Base-by-base conservation (phyloP, 768 basidiomycete genomes). In the Pleurotus tuber-regium region DNA sequence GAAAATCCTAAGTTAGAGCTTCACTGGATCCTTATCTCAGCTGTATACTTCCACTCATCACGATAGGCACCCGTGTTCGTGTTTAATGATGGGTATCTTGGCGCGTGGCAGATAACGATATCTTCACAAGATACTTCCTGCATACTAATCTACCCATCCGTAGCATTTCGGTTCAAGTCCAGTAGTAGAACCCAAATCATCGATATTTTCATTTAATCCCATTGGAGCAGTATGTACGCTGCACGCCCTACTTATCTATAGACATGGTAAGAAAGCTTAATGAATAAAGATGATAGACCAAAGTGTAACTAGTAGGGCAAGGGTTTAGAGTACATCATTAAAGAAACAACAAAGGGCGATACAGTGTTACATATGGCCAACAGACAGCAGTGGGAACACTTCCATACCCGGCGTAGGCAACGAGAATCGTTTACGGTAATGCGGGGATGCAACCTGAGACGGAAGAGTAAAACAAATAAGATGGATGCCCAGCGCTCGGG, bases 321-420 rank as follows among this genome's bases (percentile, higher is more conserved):
- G 26, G 43, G 43, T 29, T 21, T 44, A 26, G 25, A 24, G 43
- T 44, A 44, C 43, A 44, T 26, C 16, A 18, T 38, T 25, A 25
- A 14, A 26, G 43, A 26, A 44, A 44, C 43, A 44, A 44, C 43
- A 44, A 44, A 44, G 4, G 43, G 8, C 43, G 23, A 14, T 44
- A 44, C 43, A 44, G 24, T 44, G 26, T 25, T 44, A 44, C 43
- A 44, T 19, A 29, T 11, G 7, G 43, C n/a, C n/a, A 44, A 28
- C 25, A 44, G 25, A 14, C 21, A 16, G 35, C 35, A 38, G 35
- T 16, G n/a, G 21, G 35, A 16, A 16, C n/a, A 38, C 35, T 38
- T 38, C 35, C 21, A 38, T 38, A 38, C 35, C 21, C 35, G 35
- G 35, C 21, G 35, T 38, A 38, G 6, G 35, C n/a, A 38, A 38